phyloP scores from a whole-genome alignment of 768 basidiomycete genomes.

The Podaxis sp. region DNA sequence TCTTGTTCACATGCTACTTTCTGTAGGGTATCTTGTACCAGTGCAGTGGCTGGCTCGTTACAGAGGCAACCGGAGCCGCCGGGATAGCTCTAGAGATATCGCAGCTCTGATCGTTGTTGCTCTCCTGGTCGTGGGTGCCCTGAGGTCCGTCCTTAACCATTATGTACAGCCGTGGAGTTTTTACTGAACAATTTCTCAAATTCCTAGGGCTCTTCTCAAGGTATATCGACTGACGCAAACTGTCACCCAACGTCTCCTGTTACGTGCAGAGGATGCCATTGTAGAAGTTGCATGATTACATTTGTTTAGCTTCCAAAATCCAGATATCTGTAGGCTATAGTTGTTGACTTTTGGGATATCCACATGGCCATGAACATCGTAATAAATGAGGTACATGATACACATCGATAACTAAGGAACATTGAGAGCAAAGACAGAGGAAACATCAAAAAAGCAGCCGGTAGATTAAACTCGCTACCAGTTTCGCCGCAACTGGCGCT shows the following conservation, averaged over 20 bases:
- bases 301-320: not conserved
- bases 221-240: slow-evolving; percentile 67
- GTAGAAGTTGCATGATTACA: slow-evolving; percentile 57
- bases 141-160: slow-evolving; percentile 44
- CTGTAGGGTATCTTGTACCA: slow-evolving; percentile 63
- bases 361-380: slow-evolving; percentile 9
- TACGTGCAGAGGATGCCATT: slow-evolving; percentile 78
- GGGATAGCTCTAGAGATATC: slow-evolving; percentile 59
- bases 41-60: slow-evolving; percentile 71
- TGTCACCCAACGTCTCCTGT: slow-evolving; percentile 57
- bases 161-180: not conserved
- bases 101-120: slow-evolving; percentile 64
- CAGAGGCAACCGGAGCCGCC: slow-evolving; percentile 52
- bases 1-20: slow-evolving; percentile 68
- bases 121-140: slow-evolving; percentile 60
- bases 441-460: slow-evolving; percentile 18
- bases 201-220: slow-evolving; percentile 61
- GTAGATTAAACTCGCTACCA: slow-evolving; percentile 45
- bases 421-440: slow-evolving; percentile 12
- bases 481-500: slow-evolving; percentile 66
- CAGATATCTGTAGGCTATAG: too few species aligned
- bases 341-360: not conserved
- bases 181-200: not conserved
- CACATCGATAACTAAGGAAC: slow-evolving; percentile 1
- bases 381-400: slow-evolving; percentile 8